These are phyloP conservation scores for Pigoraptor vietnamica DNA, from an alignment of 78 protist genomes.

Conservation along the genomic window DNA sequence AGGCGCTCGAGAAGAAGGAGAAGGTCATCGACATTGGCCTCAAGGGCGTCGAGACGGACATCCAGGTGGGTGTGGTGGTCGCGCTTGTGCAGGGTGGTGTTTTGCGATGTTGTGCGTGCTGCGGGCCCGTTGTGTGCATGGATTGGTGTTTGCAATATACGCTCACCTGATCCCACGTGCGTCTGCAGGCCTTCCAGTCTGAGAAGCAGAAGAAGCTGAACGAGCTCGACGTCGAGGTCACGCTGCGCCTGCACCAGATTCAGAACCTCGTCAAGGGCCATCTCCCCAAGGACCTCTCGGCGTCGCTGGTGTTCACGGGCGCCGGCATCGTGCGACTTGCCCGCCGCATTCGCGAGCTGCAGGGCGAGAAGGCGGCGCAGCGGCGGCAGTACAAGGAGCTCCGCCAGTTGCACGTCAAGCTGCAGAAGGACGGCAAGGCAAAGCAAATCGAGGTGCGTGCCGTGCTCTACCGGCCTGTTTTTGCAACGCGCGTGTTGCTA, in stretches of 20 bases:
- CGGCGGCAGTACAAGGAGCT: conserved; percentile 3
- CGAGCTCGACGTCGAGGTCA: conserved; percentile 39
- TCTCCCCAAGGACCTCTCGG: neutral
- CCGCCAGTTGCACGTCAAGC: conserved; percentile 1
- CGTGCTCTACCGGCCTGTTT: no score
- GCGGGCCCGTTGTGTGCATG: neutral
- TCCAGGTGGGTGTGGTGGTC: neutral
- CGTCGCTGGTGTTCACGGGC: conserved; percentile 23
- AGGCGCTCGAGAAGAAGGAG: conserved; percentile 25
- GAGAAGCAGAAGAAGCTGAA: conserved; percentile 55
- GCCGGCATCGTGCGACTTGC: conserved; percentile 13
- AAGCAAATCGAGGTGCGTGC: neutral
- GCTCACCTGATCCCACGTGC: no score
- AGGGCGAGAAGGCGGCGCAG: conserved; percentile 21
- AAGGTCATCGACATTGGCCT: neutral
- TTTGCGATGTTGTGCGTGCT: no score
- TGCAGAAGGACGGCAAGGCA: neutral
- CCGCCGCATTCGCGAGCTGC: conserved; percentile 24
- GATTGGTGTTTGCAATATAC: neutral
- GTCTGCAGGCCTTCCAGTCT: conserved; percentile 13
- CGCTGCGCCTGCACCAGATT: conserved; percentile 39
- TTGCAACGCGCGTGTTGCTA: no score
- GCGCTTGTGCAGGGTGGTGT: neutral
- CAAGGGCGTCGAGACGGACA: neutral
- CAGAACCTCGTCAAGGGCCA: conserved; percentile 21